These are phyloP conservation scores for Volvox reticuliferus DNA, from an alignment of 139 green algal genomes.

Conservation along the genomic window DNA sequence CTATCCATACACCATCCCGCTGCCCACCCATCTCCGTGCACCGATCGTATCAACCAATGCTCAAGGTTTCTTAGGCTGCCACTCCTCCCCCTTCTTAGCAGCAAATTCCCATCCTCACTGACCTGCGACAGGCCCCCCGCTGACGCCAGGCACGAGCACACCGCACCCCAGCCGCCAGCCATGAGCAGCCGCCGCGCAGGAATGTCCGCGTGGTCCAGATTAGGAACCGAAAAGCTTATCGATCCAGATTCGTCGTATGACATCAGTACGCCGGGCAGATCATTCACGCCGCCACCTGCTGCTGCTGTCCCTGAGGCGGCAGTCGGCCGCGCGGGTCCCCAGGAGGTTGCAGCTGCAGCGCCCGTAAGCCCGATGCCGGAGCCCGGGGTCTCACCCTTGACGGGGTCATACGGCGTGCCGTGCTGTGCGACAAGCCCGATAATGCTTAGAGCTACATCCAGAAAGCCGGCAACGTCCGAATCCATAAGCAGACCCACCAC, in stretches of 20 bases:
- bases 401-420: conserved; percentile 35
- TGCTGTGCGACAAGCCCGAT: conserved; percentile 3
- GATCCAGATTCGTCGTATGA: neutral
- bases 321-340: neutral
- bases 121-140: conserved; percentile 1
- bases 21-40: too few species aligned
- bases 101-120: neutral
- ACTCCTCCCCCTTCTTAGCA: too few species aligned
- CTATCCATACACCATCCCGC: too few species aligned
- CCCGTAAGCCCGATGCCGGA: neutral
- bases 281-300: neutral
- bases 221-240: neutral
- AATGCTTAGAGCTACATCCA: conserved; percentile 4
- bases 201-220: neutral
- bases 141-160: conserved; percentile 21
- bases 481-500: conserved; percentile 23
- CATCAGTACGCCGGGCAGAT: neutral
- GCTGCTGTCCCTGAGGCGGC: neutral
- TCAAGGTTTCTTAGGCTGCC: too few species aligned
- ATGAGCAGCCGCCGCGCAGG: conserved; percentile 35
- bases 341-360: neutral
- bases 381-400: conserved; percentile 3
- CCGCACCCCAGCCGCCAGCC: conserved; percentile 29
- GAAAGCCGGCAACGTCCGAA: neutral
- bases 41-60: too few species aligned